Conservation (phyloP, 164 flowering plant genomes). For the Brasenia schreberi region DNA sequence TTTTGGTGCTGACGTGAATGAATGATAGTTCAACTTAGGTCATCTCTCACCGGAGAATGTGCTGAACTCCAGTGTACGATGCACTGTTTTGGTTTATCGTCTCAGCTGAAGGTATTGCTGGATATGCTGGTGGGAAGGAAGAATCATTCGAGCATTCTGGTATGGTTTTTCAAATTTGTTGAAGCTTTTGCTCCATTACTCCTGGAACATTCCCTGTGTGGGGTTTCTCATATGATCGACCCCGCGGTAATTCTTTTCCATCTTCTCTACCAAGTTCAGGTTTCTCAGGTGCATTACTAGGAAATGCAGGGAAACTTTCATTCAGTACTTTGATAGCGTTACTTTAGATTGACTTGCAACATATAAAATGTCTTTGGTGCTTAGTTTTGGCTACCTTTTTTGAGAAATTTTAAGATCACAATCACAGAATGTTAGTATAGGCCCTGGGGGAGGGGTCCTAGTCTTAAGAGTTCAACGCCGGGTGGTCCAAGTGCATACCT, state of each 20-base stretch:
- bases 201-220: not conserved
- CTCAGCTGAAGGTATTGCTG: not conserved
- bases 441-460: too few species aligned
- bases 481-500: too few species aligned
- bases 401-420: not conserved
- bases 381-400: not conserved
- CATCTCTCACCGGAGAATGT: not conserved
- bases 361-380: too few species aligned
- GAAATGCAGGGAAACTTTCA: not conserved
- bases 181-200: not conserved
- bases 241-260: not conserved
- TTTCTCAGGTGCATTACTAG: not conserved
- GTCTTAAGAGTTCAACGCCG: too few species aligned
- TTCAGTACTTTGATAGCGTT: not conserved
- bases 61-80: not conserved
- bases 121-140: not conserved
- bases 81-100: not conserved
- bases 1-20: not conserved
- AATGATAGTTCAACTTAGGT: not conserved
- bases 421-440: not conserved
- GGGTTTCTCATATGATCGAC: not conserved
- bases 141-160: not conserved
- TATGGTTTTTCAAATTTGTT: not conserved
- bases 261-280: not conserved
- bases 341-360: not conserved